Evolutionary conservation across 129 eudicot species (phyloP).

Genomic region (Flaveria trinervia): DNA sequence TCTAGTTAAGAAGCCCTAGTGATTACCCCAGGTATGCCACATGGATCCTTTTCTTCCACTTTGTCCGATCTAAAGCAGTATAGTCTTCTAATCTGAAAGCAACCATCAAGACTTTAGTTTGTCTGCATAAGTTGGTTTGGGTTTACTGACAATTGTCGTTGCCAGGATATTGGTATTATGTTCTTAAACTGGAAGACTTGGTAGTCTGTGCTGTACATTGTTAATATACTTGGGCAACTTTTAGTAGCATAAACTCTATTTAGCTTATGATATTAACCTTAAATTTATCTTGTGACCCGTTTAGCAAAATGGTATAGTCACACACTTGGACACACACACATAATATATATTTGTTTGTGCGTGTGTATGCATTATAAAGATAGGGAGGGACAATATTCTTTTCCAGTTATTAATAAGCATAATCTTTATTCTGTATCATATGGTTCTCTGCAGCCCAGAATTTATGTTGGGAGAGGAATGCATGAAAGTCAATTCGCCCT

Average conservation of each 20-base stretch:
- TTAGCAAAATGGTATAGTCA: neutral
- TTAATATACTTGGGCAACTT: slow-evolving; percentile 3
- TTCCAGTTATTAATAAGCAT: slow-evolving; percentile 9
- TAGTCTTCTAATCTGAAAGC: slow-evolving; percentile 21
- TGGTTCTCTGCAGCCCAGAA: slow-evolving; percentile 74
- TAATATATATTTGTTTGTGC: neutral
- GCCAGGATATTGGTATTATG: slow-evolving; percentile 12
- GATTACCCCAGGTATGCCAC: slow-evolving; percentile 5
- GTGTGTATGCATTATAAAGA: neutral
- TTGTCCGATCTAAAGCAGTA: slow-evolving; percentile 5
- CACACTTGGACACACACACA: neutral
- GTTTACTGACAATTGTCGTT: neutral
- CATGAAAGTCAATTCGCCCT: slow-evolving; percentile 98
- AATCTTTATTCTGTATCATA: slow-evolving; percentile 13
- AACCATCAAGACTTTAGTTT: neutral
- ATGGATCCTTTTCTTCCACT: slow-evolving; percentile 11
- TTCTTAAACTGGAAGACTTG: slow-evolving; percentile 17
- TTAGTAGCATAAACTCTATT: neutral
- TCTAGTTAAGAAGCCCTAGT: slow-evolving; percentile 14
- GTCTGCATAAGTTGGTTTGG: slow-evolving; percentile 15
- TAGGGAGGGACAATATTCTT: slow-evolving; percentile 3
- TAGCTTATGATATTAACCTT: neutral
- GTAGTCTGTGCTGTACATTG: slow-evolving; percentile 5
- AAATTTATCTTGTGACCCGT: neutral
- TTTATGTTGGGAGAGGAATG: slow-evolving; percentile 99